Evolutionary conservation across 371 early-diverging fungal genomes (phyloP), one percentile per base, ranked within the genome.

Genomic region (Rhizomucor miehei): DNA sequence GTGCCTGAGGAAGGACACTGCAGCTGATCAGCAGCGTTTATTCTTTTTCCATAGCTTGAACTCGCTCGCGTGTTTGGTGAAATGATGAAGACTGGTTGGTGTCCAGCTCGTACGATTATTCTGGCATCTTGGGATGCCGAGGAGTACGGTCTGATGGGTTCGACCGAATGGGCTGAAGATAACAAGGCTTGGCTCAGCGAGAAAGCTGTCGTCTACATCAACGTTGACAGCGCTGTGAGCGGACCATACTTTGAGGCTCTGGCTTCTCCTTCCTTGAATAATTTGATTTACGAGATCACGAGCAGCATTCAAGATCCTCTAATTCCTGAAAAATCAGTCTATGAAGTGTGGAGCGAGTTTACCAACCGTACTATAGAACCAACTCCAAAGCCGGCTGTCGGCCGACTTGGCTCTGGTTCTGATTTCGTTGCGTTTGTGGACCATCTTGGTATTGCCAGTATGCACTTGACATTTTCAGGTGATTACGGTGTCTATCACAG

Each of bases 141-240:
- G 48, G 86, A 83, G 58, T 86, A 85, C 62, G 84, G 87, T 11
- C 56, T 75, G 24, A 63, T 85, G 21, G 88, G 88, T 1, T 82
- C 85, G 12, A 87, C 87, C 12, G 88, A 88, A 62, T 88, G 81
- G 80, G 88, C 85, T 1, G 88, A 88, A 58, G 81, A 85, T 37
- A 67, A 84, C 48, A 53, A 75, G 16, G 67, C 65, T 35, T 78
- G 78, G 80, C 67, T 88, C 2, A 69, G 67, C 44, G 69, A 69
- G 12, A 61, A 79, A 35, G 83, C 72, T 1, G 60, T 82, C 24
- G 82, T 76, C 2, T 88, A 88, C 57, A 50, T 88, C 37, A 82
- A 88, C 52, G 76, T 87, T 1, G 85, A 82, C 34, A 53, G 50
- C 11, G 82, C 77, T 21, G 81, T 80, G 13, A 65, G 58, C 8